Conservation (phyloP, 2,329 filamentous ascomycete species). For the Aureobasidium melanogenum region DNA sequence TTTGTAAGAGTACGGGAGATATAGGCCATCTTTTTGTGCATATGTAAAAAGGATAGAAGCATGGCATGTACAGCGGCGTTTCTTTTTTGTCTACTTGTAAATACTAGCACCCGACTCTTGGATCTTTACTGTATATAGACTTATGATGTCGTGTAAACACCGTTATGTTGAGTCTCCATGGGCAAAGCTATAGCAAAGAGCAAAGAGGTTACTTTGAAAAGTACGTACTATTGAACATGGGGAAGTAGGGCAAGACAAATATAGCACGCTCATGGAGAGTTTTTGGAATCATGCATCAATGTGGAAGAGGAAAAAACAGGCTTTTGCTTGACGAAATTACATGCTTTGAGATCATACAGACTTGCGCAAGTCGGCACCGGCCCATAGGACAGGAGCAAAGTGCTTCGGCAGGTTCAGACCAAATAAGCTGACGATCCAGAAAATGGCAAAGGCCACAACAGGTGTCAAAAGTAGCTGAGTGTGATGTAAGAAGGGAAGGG, state of each 20-base stretch:
- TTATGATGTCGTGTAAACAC: no score
- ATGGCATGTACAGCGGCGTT: background rate
- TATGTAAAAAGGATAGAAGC: background rate
- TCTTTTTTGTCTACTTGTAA: background rate
- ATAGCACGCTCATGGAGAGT: background rate
- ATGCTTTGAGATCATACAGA: slow-evolving; percentile 14
- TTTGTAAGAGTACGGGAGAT: background rate
- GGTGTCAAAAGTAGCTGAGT: slow-evolving; percentile 57
- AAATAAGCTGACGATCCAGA: slow-evolving; percentile 49
- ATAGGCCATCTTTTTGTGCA: background rate
- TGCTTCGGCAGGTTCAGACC: slow-evolving; percentile 43
- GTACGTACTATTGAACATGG: no score
- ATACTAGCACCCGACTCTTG: background rate
- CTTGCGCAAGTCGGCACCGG: slow-evolving; percentile 33
- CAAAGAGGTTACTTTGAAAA: no score
- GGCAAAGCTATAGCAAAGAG: no score
- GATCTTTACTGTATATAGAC: background rate
- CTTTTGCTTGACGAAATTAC: background rate
- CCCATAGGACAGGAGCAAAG: slow-evolving; percentile 42
- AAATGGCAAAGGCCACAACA: slow-evolving; percentile 48
- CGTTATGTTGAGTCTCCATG: no score
- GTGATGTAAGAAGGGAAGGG: slow-evolving; percentile 57
- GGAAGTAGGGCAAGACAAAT: no score
- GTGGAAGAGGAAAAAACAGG: background rate
- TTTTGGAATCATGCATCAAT: background rate